phyloP scores from a whole-genome alignment of 495 filamentous ascomycete species.

The Clavariopsis aquatica region DNA sequence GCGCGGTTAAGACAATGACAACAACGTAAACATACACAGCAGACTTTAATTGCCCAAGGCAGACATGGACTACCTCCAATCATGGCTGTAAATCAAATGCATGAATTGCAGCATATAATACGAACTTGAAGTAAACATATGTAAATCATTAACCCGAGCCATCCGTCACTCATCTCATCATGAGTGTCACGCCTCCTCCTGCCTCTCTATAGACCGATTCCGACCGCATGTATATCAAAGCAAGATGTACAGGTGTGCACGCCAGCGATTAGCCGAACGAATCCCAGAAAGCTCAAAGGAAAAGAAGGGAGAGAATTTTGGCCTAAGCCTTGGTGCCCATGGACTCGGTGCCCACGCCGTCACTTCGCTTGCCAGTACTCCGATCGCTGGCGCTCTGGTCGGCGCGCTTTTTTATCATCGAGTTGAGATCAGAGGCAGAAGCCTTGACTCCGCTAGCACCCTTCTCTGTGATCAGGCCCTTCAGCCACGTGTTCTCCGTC shows the following conservation, averaged over 20 bases:
- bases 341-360: conserved; percentile 32
- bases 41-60: no score
- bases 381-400: conserved; percentile 26
- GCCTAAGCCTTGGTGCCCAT: conserved; percentile 34
- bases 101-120: background rate
- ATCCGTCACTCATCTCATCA: conserved; percentile 1
- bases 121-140: background rate
- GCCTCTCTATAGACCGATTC: background rate
- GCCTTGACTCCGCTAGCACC: conserved; percentile 57
- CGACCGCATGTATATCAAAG: background rate
- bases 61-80: no score
- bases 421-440: conserved; percentile 19
- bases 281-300: background rate
- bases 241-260: background rate
- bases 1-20: no score
- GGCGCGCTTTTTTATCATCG: conserved; percentile 27
- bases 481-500: conserved; percentile 96
- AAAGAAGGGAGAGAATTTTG: conserved; percentile 25
- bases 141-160: conserved; percentile 1
- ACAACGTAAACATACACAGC: no score
- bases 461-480: conserved; percentile 91
- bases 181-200: background rate
- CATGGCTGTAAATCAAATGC: background rate
- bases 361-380: conserved; percentile 34
- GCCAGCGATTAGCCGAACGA: conserved; percentile 7